phyloP scores from a whole-genome alignment of 805 yeast genomes.

The Pichia occidentalis region DNA sequence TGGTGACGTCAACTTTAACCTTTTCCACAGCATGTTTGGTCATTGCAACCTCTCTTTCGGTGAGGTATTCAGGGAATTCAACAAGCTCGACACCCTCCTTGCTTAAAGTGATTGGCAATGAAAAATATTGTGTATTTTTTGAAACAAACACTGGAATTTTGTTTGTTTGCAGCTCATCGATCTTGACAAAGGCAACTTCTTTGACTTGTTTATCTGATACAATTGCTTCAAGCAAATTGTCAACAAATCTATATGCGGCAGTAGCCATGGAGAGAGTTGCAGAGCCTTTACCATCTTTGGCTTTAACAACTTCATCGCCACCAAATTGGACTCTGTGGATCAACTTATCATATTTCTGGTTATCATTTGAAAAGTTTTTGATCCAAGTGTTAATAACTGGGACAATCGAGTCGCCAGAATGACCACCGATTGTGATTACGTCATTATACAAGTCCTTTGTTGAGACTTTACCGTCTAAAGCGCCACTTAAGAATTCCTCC shows the following conservation, averaged over 20 bases:
- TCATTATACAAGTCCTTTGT: conserved; percentile 32
- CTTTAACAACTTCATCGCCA: conserved; percentile 95
- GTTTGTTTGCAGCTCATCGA: conserved; percentile 44
- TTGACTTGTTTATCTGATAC: conserved; percentile 22
- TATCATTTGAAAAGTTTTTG: conserved; percentile 30
- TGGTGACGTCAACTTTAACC: conserved; percentile 17
- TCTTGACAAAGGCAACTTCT: conserved; percentile 46
- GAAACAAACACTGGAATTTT: conserved; percentile 18
- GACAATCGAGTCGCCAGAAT: conserved; percentile 51
- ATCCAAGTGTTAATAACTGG: conserved; percentile 38
- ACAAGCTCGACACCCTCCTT: conserved; percentile 28
- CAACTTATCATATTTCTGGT: conserved; percentile 39
- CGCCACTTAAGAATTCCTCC: conserved; percentile 38
- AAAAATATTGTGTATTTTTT: conserved; percentile 37
- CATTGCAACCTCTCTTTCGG: conserved; percentile 15
- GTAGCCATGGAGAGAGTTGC: conserved; percentile 96
- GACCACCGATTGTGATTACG: conserved; percentile 50
- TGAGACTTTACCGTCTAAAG: conserved; percentile 18
- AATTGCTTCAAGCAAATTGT: conserved; percentile 30
- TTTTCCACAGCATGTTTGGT: conserved; percentile 15
- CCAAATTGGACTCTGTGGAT: conserved; percentile 79
- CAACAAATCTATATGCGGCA: conserved; percentile 81
- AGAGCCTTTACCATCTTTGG: conserved; percentile 90
- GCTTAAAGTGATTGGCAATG: conserved; percentile 40
- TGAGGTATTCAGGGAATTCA: conserved; percentile 15